phyloP scores from a whole-genome alignment of 805 yeast genomes.

The Candida silvicultrix region DNA sequence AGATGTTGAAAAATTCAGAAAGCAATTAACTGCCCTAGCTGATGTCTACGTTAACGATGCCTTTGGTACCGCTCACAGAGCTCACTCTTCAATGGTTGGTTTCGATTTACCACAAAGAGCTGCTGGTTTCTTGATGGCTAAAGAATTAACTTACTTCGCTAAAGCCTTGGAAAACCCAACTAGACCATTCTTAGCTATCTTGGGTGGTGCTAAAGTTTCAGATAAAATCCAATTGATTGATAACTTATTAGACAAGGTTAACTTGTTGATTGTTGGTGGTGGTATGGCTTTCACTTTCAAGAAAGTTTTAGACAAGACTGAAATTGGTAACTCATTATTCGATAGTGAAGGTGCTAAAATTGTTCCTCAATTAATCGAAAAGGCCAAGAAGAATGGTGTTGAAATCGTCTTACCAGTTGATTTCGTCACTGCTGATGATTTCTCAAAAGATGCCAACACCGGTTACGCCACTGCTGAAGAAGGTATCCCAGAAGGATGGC shows the following conservation, averaged over 20 bases:
- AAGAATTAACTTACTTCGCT: conserved; percentile 95
- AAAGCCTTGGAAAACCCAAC: conserved; percentile 97
- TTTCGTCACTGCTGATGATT: conserved; percentile 92
- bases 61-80: conserved; percentile 99
- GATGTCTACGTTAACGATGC: conserved; percentile 98
- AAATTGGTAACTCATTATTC: conserved; percentile 87
- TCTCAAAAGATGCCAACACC: conserved; percentile 84
- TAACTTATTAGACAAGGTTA: conserved; percentile 93
- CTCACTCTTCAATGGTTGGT: conserved; percentile 99
- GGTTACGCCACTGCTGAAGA: conserved; percentile 80
- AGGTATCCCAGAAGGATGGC: conserved; percentile 93
- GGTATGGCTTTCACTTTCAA: conserved; percentile 99
- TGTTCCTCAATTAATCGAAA: conserved; percentile 85
- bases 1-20: conserved; percentile 82
- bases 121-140: conserved; percentile 96
- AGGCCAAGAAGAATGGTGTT: conserved; percentile 95
- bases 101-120: conserved; percentile 93
- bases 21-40: conserved; percentile 84
- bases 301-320: conserved; percentile 79
- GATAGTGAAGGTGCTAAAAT: conserved; percentile 95
- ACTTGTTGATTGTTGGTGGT: conserved; percentile 93
- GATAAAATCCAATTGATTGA: conserved; percentile 98
- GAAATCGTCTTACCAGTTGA: conserved; percentile 93
- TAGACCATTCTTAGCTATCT: conserved; percentile 97
- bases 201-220: conserved; percentile 99